phyloP scores from a whole-genome alignment of 768 basidiomycete genomes.

The Tricholoma sp. region DNA sequence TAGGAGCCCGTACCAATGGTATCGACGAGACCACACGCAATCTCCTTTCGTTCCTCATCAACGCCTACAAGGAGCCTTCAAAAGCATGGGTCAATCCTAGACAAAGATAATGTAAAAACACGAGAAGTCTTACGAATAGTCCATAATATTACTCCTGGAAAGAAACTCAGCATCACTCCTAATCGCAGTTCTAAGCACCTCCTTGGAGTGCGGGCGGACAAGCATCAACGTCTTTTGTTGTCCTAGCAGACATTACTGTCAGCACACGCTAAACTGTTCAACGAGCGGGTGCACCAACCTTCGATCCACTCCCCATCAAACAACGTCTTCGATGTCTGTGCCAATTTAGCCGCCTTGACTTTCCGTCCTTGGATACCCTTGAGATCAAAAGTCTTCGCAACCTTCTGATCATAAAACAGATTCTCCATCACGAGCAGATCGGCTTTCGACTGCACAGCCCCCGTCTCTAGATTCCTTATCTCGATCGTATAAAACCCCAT shows the following conservation, averaged over 20 bases:
- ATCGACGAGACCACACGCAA: constrained; percentile 78
- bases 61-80: constrained; percentile 66
- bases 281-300: constrained; percentile 31
- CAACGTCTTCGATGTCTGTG: constrained; percentile 48
- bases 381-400: constrained; percentile 70
- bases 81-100: background rate
- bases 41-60: constrained; percentile 58
- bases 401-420: constrained; percentile 65
- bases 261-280: background rate
- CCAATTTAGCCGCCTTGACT: constrained; percentile 44
- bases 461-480: constrained; percentile 67
- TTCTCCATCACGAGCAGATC: constrained; percentile 87
- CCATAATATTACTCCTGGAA: constrained; percentile 76
- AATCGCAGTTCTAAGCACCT: constrained; percentile 65
- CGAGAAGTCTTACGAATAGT: constrained; percentile 60
- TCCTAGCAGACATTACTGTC: constrained; percentile 30
- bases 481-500: constrained; percentile 80
- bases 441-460: constrained; percentile 56
- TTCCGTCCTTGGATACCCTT: constrained; percentile 81
- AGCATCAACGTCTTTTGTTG: constrained; percentile 63
- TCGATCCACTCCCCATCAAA: constrained; percentile 88
- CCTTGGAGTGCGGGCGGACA: constrained; percentile 67
- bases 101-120: background rate
- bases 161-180: constrained; percentile 70
- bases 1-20: constrained; percentile 54